phyloP scores from a whole-genome alignment of 2,329 filamentous ascomycete genomes.

The Ophiostoma sp. region DNA sequence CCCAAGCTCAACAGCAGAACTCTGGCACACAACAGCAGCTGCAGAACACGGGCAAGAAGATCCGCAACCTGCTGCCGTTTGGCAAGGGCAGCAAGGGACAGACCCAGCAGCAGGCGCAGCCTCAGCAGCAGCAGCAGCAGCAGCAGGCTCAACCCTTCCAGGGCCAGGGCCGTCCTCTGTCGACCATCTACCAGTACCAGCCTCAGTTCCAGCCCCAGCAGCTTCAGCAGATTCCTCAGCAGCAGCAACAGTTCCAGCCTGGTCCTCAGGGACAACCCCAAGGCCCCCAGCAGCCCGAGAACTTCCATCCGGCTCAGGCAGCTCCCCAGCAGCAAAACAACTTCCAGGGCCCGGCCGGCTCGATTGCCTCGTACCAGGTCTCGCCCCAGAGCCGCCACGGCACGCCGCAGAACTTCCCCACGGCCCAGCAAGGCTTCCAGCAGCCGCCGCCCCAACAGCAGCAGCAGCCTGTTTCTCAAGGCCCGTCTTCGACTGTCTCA shows the following conservation, averaged over 20 bases:
- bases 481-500: not conserved
- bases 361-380: conserved; percentile 15
- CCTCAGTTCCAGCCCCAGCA: not conserved
- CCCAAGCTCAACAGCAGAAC: not conserved
- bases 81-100: conserved; percentile 24
- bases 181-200: conserved; percentile 17
- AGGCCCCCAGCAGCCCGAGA: not conserved
- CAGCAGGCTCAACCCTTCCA: conserved; percentile 10
- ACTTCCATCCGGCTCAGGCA: too few species aligned
- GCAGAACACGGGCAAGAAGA: conserved; percentile 19
- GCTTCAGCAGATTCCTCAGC: not conserved
- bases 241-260: not conserved
- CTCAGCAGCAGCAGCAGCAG: not conserved
- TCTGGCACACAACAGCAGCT: conserved; percentile 16
- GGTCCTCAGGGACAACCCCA: not conserved
- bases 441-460: conserved; percentile 3
- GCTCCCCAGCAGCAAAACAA: not conserved
- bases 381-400: conserved; percentile 24
- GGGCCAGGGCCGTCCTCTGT: not conserved
- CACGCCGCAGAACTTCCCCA: conserved; percentile 21
- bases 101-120: not conserved
- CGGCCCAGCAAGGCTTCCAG: conserved; percentile 11
- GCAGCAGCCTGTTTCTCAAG: not conserved
- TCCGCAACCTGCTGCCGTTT: conserved; percentile 24
- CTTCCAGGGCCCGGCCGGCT: not conserved